Base-by-base conservation (phyloP, 176 grass and related monocot species). In the bread wheat (Triticum aestivum) region DNA sequence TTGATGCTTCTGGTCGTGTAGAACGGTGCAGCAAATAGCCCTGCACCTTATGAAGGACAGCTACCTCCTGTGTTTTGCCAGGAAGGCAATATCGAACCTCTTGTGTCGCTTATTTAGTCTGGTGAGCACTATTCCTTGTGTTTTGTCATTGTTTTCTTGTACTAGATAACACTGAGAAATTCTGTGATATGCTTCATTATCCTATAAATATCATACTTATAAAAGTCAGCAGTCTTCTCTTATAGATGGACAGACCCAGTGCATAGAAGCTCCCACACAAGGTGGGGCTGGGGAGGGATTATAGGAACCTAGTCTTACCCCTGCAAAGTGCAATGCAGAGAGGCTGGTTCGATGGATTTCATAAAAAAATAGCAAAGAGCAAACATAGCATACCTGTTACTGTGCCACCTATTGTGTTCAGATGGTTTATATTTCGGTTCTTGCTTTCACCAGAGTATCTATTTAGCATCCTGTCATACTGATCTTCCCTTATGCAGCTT, bases 31-130 rank as follows among this genome's bases (percentile, higher is more conserved):
- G 6, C 63, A 27, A 47, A 12, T 67, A 6, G 9, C 62, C 15
- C 62, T 49, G 32, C 76, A 79, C 33, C 20, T 79, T 61, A 79
- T 79, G 79, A 68, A n/a, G 62, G 17, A n/a, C 41, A 81, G 6
- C 26, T 68, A 67, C 63, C 39, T 65, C 79, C 26, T 59, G 17
- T 49, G 62, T 65, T 81, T 65, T 41, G 0, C 39, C 62, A 81
- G 39, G 79, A 66, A 66, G 15, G 79, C 61, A 47, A 6, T 41
- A 45, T 80, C 9, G 9, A 47, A 38, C 20, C 24, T 64, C 24
- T 45, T 45, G 23, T 63, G 34, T 65, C 9, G 15, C 41, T 4
- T 47, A 62, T 80, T 80, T 80, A 80, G 4, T 18, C 61, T 66
- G 61, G 23, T 80, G 38, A 66, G 78, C 78, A 42, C 18, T 41